Conservation (phyloP, 371 early-diverging fungal species). For the Mucor lusitanicus region DNA sequence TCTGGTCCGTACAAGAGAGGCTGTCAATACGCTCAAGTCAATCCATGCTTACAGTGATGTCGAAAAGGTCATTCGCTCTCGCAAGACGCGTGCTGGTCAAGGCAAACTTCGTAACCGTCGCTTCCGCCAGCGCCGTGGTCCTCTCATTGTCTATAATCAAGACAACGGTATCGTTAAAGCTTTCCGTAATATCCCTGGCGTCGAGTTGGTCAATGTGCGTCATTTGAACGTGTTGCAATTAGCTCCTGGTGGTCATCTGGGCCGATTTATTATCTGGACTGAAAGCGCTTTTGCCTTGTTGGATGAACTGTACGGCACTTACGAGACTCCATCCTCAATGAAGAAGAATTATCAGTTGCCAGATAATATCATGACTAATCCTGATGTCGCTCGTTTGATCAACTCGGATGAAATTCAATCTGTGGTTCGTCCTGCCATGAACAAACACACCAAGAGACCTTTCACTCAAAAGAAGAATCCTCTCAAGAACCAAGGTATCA, state of each 20-base stretch:
- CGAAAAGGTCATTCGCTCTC: constrained; percentile 95
- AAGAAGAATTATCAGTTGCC: constrained; percentile 97
- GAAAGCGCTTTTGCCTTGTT: constrained; percentile 95
- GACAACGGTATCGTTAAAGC: constrained; percentile 96
- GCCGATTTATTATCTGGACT: constrained; percentile 99
- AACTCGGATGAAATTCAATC: constrained; percentile 98
- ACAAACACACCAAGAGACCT: constrained; percentile 82
- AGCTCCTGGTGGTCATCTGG: constrained; percentile 99
- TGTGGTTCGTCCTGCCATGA: constrained; percentile 87
- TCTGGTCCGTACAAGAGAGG: constrained; percentile 95
- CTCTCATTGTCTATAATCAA: constrained; percentile 96
- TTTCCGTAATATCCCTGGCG: constrained; percentile 99
- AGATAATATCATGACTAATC: constrained; percentile 85
- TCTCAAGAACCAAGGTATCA: constrained; percentile 89
- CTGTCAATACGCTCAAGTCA: constrained; percentile 90
- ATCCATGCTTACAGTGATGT: constrained; percentile 96
- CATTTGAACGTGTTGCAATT: constrained; percentile 97
- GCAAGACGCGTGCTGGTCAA: constrained; percentile 97
- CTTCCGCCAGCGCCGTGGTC: constrained; percentile 97
- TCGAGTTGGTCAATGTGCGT: constrained; percentile 94
- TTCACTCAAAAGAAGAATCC: constrained; percentile 98
- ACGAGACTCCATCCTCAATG: constrained; percentile 76
- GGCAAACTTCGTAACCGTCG: constrained; percentile 99
- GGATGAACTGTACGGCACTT: constrained; percentile 94
- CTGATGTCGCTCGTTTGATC: constrained; percentile 96